phyloP scores from a whole-genome alignment of 2,329 filamentous ascomycete species.

The Sporothrix phasma region DNA sequence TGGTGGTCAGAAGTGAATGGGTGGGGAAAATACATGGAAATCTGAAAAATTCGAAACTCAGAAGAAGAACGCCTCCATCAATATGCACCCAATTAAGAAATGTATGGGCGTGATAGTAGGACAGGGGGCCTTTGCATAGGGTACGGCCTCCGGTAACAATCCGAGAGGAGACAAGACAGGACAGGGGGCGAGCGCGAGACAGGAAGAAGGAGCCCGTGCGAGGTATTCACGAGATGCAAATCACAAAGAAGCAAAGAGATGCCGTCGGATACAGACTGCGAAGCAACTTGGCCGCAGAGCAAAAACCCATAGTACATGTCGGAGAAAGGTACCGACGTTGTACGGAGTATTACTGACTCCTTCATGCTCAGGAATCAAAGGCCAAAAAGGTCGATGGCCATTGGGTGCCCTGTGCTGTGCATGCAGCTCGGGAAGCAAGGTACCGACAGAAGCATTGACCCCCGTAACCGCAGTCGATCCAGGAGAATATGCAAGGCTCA shows the following conservation, averaged over 20 bases:
- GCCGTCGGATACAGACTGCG: neutral
- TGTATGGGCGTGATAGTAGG: neutral
- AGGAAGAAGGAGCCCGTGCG: neutral
- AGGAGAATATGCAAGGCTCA: neutral
- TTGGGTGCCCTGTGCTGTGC: slow-evolving; percentile 10
- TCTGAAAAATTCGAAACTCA: neutral
- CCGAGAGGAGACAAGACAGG: neutral
- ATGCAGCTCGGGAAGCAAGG: slow-evolving; percentile 10
- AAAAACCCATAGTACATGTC: too few relatives aligned
- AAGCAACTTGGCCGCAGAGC: too few relatives aligned
- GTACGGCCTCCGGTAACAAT: neutral
- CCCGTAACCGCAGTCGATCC: neutral
- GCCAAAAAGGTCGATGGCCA: neutral
- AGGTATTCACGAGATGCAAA: neutral
- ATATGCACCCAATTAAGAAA: neutral
- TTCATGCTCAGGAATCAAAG: neutral
- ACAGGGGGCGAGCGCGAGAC: too few relatives aligned
- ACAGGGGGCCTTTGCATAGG: neutral
- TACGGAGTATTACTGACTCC: neutral
- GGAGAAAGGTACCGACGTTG: too few relatives aligned
- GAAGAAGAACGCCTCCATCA: neutral
- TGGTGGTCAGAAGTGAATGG: neutral
- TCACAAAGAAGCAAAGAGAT: neutral
- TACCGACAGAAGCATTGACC: slow-evolving; percentile 2
- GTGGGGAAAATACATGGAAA: too few relatives aligned